Evolutionary conservation across 2,329 filamentous ascomycete genomes (phyloP).

Genomic region (Coniochaeta sp.): DNA sequence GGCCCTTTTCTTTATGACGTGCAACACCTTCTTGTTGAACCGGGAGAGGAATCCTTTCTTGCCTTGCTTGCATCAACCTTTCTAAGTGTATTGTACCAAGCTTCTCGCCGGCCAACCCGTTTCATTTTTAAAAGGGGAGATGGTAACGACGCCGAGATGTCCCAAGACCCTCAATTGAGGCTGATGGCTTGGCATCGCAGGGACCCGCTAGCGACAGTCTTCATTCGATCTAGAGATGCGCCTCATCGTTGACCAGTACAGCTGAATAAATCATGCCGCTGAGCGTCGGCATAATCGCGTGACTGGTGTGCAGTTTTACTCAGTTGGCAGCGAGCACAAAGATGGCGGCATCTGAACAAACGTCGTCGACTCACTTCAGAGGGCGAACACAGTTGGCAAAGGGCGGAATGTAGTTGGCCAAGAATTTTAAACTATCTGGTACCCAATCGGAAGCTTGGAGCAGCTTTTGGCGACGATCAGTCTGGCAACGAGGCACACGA

Average conservation of each 20-base stretch:
- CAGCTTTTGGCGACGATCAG: background rate
- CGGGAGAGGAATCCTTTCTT: background rate
- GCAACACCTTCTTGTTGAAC: too few species aligned
- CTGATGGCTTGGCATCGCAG: background rate
- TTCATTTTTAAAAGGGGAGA: background rate
- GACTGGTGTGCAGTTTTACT: background rate
- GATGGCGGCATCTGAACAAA: background rate
- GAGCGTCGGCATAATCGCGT: background rate
- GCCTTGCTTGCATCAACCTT: too few species aligned
- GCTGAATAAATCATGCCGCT: background rate
- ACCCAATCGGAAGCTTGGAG: background rate
- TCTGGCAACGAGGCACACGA: background rate
- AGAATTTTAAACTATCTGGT: too few species aligned
- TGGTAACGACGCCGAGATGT: background rate
- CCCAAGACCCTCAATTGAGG: background rate
- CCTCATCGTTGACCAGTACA: background rate
- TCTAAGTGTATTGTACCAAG: background rate
- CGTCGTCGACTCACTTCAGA: too few species aligned
- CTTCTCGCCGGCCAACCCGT: background rate
- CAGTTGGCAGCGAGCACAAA: background rate
- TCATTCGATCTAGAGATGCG: background rate
- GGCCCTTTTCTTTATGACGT: background rate
- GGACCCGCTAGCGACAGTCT: background rate
- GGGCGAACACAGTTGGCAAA: too few species aligned
- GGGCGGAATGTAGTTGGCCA: too few species aligned